Percentiles rank a stretch among this genome's conserved stretches.
These are phyloP conservation scores for Amaranthus palmeri DNA, from an alignment of 148 eudicot genomes.

Conservation along the genomic window DNA sequence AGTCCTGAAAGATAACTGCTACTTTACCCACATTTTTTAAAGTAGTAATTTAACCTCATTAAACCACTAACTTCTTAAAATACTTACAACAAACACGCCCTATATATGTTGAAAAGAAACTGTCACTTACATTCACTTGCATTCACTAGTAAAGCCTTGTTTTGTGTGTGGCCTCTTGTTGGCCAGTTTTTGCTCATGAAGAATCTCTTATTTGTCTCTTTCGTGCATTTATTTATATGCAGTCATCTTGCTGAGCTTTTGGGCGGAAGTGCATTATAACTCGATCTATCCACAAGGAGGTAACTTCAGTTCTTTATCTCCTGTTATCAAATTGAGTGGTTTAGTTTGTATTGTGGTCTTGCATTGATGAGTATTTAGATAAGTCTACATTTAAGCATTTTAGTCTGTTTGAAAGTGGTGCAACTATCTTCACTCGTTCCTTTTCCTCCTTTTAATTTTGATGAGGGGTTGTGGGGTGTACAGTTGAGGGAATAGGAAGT, in stretches of 20 bases:
- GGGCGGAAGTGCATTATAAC: conserved; percentile 99
- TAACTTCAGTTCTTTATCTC: conserved; percentile 26
- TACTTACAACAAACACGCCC: too few species aligned
- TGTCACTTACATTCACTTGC: not conserved
- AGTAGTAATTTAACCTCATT: too few species aligned
- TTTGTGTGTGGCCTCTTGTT: not conserved
- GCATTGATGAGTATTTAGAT: not conserved
- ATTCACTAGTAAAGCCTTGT: not conserved
- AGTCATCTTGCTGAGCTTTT: conserved; percentile 85
- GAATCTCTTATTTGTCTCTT: not conserved
- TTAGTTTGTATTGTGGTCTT: not conserved
- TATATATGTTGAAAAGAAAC: too few species aligned
- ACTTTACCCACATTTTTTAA: too few species aligned
- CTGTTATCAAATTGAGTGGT: not conserved
- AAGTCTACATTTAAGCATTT: not conserved
- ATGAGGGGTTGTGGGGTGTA: not conserved
- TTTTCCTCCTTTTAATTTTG: not conserved
- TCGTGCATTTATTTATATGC: conserved; percentile 19
- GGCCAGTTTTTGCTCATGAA: conserved; percentile 9
- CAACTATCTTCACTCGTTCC: too few species aligned
- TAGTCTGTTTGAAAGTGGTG: not conserved
- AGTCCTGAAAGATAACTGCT: too few species aligned
- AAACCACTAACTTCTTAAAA: too few species aligned
- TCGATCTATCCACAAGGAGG: conserved; percentile 92
- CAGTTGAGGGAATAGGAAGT: not conserved